These are phyloP conservation scores for Allomyces javanicus DNA, from an alignment of 192 early-diverging fungal genomes.

Conservation along the genomic window DNA sequence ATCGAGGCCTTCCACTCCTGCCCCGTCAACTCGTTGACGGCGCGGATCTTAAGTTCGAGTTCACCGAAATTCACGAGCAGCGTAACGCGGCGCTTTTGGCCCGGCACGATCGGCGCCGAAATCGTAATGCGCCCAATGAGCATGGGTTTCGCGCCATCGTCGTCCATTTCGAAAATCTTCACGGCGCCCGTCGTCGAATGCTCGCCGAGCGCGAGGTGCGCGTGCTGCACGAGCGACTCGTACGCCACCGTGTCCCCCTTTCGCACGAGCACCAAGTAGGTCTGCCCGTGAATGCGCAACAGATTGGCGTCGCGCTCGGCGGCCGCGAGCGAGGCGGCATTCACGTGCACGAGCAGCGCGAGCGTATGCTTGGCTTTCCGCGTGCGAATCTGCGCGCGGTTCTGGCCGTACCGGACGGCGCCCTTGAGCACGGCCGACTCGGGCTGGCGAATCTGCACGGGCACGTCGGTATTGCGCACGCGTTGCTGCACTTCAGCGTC, in stretches of 20 bases:
- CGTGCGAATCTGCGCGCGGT: neutral
- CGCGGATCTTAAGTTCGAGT: neutral
- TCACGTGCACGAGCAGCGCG: neutral
- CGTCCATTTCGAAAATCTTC: neutral
- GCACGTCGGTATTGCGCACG: neutral
- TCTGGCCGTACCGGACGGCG: constrained; percentile 2
- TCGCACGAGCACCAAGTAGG: neutral
- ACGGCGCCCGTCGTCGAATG: neutral
- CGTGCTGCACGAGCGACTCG: neutral
- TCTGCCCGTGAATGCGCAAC: neutral
- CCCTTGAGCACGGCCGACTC: constrained; percentile 1
- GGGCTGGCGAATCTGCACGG: neutral
- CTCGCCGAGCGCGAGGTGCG: neutral
- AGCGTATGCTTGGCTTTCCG: constrained; percentile 1
- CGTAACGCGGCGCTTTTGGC: neutral
- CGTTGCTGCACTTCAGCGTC: neutral
- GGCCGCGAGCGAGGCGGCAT: neutral
- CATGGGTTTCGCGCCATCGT: neutral
- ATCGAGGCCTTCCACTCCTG: neutral
- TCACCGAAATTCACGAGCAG: neutral
- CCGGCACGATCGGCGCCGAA: neutral
- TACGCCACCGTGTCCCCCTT: constrained; percentile 1
- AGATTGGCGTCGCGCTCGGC: neutral
- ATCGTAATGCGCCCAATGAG: neutral
- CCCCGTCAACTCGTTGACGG: neutral